Percentiles rank a stretch among this genome's conserved stretches.
These are phyloP conservation scores for Albugo candida DNA, from an alignment of 352 stramenopile genomes.

Conservation along the genomic window DNA sequence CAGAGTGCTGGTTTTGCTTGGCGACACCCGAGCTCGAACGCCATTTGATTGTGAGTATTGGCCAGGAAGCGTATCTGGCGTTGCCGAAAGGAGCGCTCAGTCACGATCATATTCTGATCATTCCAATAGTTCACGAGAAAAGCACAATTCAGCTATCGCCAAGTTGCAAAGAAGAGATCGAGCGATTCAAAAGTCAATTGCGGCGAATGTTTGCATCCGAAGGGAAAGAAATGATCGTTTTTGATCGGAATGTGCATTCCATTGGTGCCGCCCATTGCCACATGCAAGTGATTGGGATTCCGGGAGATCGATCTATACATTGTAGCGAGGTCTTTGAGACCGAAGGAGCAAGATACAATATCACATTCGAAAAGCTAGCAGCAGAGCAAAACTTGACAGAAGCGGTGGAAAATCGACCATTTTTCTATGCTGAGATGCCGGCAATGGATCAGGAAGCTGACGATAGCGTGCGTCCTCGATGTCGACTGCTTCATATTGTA, in stretches of 20 bases:
- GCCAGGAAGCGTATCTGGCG: constrained; percentile 52
- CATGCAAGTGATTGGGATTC: constrained; percentile 48
- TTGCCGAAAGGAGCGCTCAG: constrained; percentile 70
- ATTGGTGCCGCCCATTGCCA: constrained; percentile 55
- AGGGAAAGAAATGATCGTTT: constrained; percentile 47
- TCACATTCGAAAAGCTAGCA: constrained; percentile 34
- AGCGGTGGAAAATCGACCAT: constrained; percentile 23
- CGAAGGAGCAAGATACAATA: constrained; percentile 53
- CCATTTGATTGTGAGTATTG: constrained; percentile 69
- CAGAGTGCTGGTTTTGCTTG: constrained; percentile 73
- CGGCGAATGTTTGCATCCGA: constrained; percentile 38
- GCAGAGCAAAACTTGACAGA: constrained; percentile 17
- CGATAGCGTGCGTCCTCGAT: constrained; percentile 4
- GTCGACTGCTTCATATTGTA: constrained; percentile 35
- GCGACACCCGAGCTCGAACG: constrained; percentile 54
- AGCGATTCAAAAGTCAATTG: constrained; percentile 41
- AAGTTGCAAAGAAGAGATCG: constrained; percentile 25
- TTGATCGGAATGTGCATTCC: constrained; percentile 61
- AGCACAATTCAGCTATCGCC: constrained; percentile 28
- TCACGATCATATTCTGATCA: constrained; percentile 50
- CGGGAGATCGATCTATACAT: constrained; percentile 16
- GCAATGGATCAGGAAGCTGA: constrained; percentile 11
- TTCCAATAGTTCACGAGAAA: constrained; percentile 54
- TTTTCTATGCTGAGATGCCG: constrained; percentile 46
- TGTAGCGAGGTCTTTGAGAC: constrained; percentile 28